Base-by-base conservation (phyloP, 164 flowering plant species). In the Cinnamomum chago region DNA sequence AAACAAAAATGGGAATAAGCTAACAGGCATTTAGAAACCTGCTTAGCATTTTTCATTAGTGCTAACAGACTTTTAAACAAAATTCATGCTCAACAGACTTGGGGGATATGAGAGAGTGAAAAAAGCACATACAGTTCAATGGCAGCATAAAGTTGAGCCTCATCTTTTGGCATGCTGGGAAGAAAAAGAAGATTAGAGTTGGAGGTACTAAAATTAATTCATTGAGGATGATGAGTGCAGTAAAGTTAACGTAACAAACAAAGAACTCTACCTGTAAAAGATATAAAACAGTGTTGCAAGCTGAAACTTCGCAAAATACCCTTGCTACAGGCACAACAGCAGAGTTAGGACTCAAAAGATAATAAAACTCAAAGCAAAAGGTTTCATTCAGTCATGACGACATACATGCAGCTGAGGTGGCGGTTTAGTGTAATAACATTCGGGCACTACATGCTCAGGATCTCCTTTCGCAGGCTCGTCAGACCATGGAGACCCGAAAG, bases 161-260 rank as follows among this genome's bases (percentile, higher is more conserved):
- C 98, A 75, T 96, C 99, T 82, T 83, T 96, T 2, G 99, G 99
- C 98, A 96, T 94, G 85, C 99, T 96, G 94, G 79, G 85, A 62
- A 9, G 18, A 50, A 71, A 1, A 70, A 66, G 60, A 73, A 20
- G 30, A 66, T 55, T 11, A 22, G 12, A n/a, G 22, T 55, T 11
- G 3, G 12, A n/a, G 22, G 35, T 14, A 10, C 47, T n/a, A 47
- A 13, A 62, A 23, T 5, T 7, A 2, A 17, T 5, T 12, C 30
- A 25, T n/a, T 14, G 30, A 50, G 40, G 25, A 24, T 30, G 35
- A 30, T 30, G 5, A 60, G 47, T 17, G 35, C 4, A 28, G 51
- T 3, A n/a, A 11, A 65, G 28, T 23, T 23, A 25, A 71, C 4
- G 17, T 24, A 15, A 72, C 35, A 5, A 33, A 33, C 28, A 62